Evolutionary conservation across 306 rosid genomes (phyloP).

Genomic region (Quercus engelmannii): DNA sequence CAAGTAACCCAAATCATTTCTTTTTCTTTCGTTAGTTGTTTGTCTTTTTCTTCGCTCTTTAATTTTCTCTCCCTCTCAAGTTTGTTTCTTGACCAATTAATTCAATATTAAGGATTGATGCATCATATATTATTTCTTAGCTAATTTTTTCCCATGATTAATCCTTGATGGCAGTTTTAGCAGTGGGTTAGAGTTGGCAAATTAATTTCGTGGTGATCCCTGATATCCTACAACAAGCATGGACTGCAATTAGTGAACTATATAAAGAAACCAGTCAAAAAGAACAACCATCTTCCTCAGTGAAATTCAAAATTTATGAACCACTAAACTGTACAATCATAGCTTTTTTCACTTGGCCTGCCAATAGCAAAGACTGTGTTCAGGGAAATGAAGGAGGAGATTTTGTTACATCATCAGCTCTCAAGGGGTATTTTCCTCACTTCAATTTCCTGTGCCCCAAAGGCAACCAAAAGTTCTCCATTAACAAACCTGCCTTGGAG

Average conservation of each 20-base stretch:
- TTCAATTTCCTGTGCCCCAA: constrained; percentile 45
- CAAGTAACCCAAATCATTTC: too few relatives aligned
- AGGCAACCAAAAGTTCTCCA: constrained; percentile 3
- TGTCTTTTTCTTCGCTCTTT: too few relatives aligned
- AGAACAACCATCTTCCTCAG: neutral
- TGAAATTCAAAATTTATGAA: neutral
- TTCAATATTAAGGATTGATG: too few relatives aligned
- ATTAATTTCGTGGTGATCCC: too few relatives aligned
- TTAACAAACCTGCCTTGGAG: constrained; percentile 26
- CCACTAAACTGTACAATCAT: constrained; percentile 16
- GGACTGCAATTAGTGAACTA: constrained; percentile 17
- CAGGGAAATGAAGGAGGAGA: neutral
- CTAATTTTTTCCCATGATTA: too few relatives aligned
- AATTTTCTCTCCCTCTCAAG: too few relatives aligned
- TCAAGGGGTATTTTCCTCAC: constrained; percentile 6
- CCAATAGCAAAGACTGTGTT: neutral
- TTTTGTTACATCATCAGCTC: constrained; percentile 24
- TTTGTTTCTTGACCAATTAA: too few relatives aligned
- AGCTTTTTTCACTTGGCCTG: constrained; percentile 35
- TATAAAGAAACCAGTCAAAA: neutral
- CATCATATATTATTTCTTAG: too few relatives aligned
- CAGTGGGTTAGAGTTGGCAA: too few relatives aligned
- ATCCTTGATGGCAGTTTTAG: too few relatives aligned
- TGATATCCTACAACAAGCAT: neutral
- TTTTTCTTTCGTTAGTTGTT: too few relatives aligned